Base-by-base conservation (phyloP, 2,329 filamentous ascomycete genomes). In the Stemphylium vesicarium region DNA sequence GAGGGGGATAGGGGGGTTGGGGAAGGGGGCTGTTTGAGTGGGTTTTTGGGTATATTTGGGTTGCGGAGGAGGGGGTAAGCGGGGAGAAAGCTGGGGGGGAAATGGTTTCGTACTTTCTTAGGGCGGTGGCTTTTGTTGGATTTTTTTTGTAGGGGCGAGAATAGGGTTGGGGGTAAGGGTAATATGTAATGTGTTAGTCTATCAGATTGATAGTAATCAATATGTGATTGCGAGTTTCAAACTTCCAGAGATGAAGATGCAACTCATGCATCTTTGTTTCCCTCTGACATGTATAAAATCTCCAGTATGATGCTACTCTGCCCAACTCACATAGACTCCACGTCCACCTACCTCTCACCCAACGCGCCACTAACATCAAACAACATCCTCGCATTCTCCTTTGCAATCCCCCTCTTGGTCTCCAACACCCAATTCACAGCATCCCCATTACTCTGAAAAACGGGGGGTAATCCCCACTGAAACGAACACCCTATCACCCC, bases 1-100 rank as follows among this genome's bases (percentile, higher is more conserved):
- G 15, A 32, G 12, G 18, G 10, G 12, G 20, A 20, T 39, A 18
- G 24, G 8, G 15, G 24, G 12, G 18, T 11, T 9, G 15, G 15
- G 32, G 18, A 36, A 15, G 13, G 18, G 37, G 44, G 53, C 9
- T 59, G 56, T 36, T 55, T 53, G 22, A 38, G 47, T n/a, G 50
- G 50, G 13, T 0, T 59, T 4, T 36, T 52, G 7, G 31, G 50
- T 8, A 13, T 52, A 10, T 44, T 51, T 16, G n/a, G 41, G 20
- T 39, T 39, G 48, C 16, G 31, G 16, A 47, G 32, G 20, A 11
- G 36, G 22, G 24, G 24, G 15, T 22, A 24, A 8, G 4, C n/a
- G n/a, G 22, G 22, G 22, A 8, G 4, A 4, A 3, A 4, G 20
- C 20, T 20, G 20, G 20, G 4, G 4, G 20, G 20, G 20, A 20